Conservation (phyloP, 2,329 filamentous ascomycete genomes). For the Verticillium nubilum region DNA sequence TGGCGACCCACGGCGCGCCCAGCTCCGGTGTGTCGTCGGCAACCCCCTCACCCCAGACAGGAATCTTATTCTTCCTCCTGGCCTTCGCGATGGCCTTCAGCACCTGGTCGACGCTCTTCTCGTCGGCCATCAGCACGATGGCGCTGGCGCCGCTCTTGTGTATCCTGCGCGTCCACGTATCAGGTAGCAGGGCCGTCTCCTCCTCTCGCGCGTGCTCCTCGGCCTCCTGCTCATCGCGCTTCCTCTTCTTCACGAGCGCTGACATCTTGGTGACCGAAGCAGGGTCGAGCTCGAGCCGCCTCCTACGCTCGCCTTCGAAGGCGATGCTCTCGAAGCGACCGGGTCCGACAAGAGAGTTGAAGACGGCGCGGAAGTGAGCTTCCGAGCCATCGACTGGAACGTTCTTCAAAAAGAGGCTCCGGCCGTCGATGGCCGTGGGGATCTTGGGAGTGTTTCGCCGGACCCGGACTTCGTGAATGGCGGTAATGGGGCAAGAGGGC, state of each 20-base stretch:
- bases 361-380: conserved; percentile 68
- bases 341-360: conserved; percentile 67
- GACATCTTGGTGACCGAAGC: conserved; percentile 33
- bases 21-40: conserved; percentile 51
- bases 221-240: conserved; percentile 51
- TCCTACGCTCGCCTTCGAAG: conserved; percentile 61
- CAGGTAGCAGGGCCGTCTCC: conserved; percentile 58
- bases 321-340: conserved; percentile 72
- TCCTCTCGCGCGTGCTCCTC: conserved; percentile 49
- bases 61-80: conserved; percentile 52
- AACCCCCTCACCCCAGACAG: conserved; percentile 64
- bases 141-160: conserved; percentile 73
- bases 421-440: conserved; percentile 64
- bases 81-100: conserved; percentile 68
- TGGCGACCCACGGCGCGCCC: conserved; percentile 52
- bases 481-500: conserved; percentile 55
- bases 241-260: conserved; percentile 44
- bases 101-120: conserved; percentile 68
- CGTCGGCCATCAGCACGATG: conserved; percentile 78
- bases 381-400: conserved; percentile 80
- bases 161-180: conserved; percentile 67
- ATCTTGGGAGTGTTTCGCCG: conserved; percentile 77
- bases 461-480: conserved; percentile 81
- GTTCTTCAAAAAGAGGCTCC: conserved; percentile 88
- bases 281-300: conserved; percentile 35